A percentile compares a stretch with the other conserved stretches of the same genome.
Evolutionary conservation across 108 stramenopile species (phyloP).

Genomic region (Conticribra guillardii): DNA sequence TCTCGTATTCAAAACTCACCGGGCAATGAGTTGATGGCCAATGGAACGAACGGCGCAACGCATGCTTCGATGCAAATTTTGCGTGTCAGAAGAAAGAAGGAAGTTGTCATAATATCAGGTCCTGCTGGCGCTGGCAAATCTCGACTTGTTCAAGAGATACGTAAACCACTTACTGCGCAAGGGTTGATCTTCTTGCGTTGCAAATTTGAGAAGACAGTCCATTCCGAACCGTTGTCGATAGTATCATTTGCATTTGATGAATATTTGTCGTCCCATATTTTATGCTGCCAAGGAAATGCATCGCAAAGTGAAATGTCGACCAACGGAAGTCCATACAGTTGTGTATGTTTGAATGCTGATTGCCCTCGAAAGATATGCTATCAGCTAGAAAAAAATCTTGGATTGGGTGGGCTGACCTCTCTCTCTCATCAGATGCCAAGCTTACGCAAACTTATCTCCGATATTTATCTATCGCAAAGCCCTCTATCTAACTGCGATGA

Average conservation of each 20-base stretch:
- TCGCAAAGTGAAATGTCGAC: neutral
- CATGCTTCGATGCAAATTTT: no score
- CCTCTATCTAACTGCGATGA: neutral
- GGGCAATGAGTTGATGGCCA: no score
- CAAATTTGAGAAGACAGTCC: slow-evolving; percentile 20
- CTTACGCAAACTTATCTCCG: slow-evolving; percentile 6
- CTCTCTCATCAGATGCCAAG: slow-evolving; percentile 22
- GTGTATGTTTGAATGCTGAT: slow-evolving; percentile 7
- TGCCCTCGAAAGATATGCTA: slow-evolving; percentile 13
- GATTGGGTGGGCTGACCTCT: slow-evolving; percentile 2
- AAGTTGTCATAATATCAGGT: slow-evolving; percentile 15
- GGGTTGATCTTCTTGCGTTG: slow-evolving; percentile 28
- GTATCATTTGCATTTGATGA: slow-evolving; percentile 28
- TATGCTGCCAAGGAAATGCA: neutral
- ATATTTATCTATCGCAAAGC: slow-evolving; percentile 1
- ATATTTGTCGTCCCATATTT: slow-evolving; percentile 11
- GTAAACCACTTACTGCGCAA: slow-evolving; percentile 14
- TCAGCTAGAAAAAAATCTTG: slow-evolving; percentile 2
- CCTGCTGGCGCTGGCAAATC: slow-evolving; percentile 11
- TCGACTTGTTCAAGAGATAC: slow-evolving; percentile 18
- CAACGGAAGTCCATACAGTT: neutral
- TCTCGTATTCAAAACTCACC: no score
- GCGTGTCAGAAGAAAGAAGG: no score
- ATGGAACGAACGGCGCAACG: no score
- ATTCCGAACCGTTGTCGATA: slow-evolving; percentile 18